These are phyloP conservation scores for Acorus gramineus DNA, from an alignment of 106 monocot species.

Conservation along the genomic window DNA sequence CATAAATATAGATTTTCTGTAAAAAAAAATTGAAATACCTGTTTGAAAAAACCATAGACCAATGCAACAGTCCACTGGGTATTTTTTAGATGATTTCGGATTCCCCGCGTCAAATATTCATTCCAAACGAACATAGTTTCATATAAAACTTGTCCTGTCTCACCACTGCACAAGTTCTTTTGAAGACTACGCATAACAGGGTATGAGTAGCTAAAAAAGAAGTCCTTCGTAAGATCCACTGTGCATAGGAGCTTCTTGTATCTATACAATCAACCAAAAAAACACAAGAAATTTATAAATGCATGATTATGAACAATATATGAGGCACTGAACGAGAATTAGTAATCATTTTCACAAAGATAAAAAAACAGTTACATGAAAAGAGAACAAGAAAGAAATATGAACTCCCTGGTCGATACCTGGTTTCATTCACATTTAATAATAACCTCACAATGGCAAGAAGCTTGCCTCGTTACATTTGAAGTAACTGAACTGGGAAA, in stretches of 20 bases:
- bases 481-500: not conserved
- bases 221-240: constrained; percentile 95
- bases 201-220: constrained; percentile 98
- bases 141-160: constrained; percentile 49
- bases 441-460: constrained; percentile 1
- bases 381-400: not conserved
- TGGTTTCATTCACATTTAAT: constrained; percentile 4
- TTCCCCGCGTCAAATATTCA: constrained; percentile 74
- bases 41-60: constrained; percentile 92
- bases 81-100: constrained; percentile 61
- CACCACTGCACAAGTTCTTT: constrained; percentile 50
- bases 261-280: constrained; percentile 35
- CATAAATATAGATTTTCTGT: too few species aligned
- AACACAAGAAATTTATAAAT: constrained; percentile 9
- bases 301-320: not conserved
- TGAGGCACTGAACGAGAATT: too few species aligned
- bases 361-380: too few species aligned
- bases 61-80: constrained; percentile 84
- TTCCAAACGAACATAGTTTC: constrained; percentile 99
- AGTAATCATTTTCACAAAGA: too few species aligned
- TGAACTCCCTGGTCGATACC: constrained; percentile 3
- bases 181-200: constrained; percentile 87
- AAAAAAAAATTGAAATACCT: constrained; percentile 27
- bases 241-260: constrained; percentile 87
- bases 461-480: constrained; percentile 3